These are phyloP conservation scores for Sordariomycetes sp. DNA, from an alignment of 2,329 filamentous ascomycete species.

Conservation along the genomic window DNA sequence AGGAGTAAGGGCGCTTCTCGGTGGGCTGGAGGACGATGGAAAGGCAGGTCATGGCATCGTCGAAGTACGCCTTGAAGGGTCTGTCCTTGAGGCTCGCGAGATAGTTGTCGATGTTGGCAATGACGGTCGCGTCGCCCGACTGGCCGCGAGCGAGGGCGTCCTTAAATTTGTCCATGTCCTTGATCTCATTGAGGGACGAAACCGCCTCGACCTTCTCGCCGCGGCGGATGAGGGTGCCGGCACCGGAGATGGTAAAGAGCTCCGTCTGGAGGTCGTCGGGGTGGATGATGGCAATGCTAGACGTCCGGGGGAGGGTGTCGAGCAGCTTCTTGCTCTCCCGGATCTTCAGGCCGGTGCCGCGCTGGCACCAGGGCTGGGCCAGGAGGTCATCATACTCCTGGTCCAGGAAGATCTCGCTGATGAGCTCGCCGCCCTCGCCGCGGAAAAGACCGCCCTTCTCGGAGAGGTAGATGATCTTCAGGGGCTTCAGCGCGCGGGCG, in stretches of 20 bases:
- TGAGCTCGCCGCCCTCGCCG: conserved; percentile 85
- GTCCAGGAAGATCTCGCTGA: conserved; percentile 93
- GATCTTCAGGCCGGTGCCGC: conserved; percentile 92
- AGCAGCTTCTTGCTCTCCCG: conserved; percentile 93
- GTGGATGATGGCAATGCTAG: conserved; percentile 94
- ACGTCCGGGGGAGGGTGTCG: conserved; percentile 76
- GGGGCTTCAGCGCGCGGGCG: conserved; percentile 72
- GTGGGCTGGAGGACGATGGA: conserved; percentile 72
- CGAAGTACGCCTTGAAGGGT: conserved; percentile 86
- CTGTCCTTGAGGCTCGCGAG: conserved; percentile 63
- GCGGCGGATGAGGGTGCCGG: conserved; percentile 81
- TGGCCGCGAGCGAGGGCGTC: conserved; percentile 70
- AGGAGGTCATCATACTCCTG: conserved; percentile 91
- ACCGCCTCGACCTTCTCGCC: conserved; percentile 79
- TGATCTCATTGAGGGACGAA: conserved; percentile 58
- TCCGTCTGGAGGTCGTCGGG: conserved; percentile 93
- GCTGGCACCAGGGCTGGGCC: conserved; percentile 88
- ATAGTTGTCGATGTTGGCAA: conserved; percentile 73
- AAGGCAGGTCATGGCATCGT: conserved; percentile 85
- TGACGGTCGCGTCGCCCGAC: conserved; percentile 57
- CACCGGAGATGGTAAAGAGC: conserved; percentile 89
- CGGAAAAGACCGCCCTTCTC: conserved; percentile 96
- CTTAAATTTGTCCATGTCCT: conserved; percentile 66
- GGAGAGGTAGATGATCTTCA: conserved; percentile 97
- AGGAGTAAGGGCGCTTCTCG: conserved; percentile 55